Evolutionary conservation across 352 stramenopile genomes (phyloP).

Genomic region (Phytophthora palmivora): DNA sequence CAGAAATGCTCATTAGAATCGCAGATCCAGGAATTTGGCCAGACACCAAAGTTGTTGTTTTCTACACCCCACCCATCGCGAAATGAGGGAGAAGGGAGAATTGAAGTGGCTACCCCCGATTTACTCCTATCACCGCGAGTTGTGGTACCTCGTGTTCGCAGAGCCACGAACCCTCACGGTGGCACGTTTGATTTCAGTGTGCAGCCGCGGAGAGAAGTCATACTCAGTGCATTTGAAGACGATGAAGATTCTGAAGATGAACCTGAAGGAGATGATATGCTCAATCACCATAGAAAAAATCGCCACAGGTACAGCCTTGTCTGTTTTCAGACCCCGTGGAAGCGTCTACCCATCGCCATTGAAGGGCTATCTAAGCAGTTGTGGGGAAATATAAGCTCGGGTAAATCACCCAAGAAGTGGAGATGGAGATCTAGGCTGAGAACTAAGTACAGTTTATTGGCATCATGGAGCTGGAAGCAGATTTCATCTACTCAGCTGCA

Average conservation of each 20-base stretch:
- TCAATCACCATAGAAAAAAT: not conserved
- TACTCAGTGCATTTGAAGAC: constrained; percentile 39
- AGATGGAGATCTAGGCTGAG: constrained; percentile 54
- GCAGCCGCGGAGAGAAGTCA: constrained; percentile 30
- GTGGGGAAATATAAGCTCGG: constrained; percentile 39
- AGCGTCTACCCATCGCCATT: constrained; percentile 40
- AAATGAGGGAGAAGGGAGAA: constrained; percentile 51
- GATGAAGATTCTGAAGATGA: constrained; percentile 52
- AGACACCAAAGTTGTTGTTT: constrained; percentile 89
- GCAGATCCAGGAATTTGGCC: constrained; percentile 94
- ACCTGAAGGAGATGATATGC: constrained; percentile 7
- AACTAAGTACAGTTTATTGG: constrained; percentile 35
- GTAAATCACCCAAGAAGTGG: constrained; percentile 61
- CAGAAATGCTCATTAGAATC: constrained; percentile 93
- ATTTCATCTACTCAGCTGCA: constrained; percentile 50
- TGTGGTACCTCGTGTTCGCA: constrained; percentile 23
- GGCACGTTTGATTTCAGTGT: constrained; percentile 13
- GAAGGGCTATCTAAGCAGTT: constrained; percentile 46
- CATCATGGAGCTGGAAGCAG: constrained; percentile 63
- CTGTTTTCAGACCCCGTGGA: constrained; percentile 55
- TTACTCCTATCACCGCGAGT: constrained; percentile 55
- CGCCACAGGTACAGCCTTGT: constrained; percentile 41
- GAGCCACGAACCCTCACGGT: constrained; percentile 26
- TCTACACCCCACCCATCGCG: constrained; percentile 69
- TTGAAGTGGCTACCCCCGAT: constrained; percentile 60